phyloP scores from a whole-genome alignment of 1,284 basidiomycete genomes.

The Melampsora larici-populina region DNA sequence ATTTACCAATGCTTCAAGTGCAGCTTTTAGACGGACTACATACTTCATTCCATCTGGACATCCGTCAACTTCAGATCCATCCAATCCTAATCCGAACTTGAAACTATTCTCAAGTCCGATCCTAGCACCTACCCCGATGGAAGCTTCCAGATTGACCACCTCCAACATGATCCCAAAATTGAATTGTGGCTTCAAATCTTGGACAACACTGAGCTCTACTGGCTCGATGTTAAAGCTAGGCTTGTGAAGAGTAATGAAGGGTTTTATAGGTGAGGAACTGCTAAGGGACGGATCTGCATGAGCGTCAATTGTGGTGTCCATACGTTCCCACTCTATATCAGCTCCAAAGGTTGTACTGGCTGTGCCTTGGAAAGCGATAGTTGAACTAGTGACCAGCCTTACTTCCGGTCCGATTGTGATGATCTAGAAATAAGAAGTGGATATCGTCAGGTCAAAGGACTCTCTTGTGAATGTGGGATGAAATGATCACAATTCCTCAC shows the following conservation, averaged over 20 bases:
- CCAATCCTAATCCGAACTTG: neutral
- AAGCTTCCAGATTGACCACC: neutral
- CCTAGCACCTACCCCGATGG: conserved; percentile 25
- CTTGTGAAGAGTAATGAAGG: conserved; percentile 10
- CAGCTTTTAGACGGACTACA: conserved; percentile 4
- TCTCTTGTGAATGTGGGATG: neutral
- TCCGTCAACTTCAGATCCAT: neutral
- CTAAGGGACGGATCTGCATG: neutral
- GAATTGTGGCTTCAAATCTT: conserved; percentile 40
- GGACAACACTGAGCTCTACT: conserved; percentile 11
- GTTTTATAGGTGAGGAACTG: neutral
- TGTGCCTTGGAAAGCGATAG: conserved; percentile 27
- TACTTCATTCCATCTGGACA: conserved; percentile 31
- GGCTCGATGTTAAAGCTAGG: conserved; percentile 24
- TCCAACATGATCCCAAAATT: conserved; percentile 23
- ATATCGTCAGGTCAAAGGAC: neutral
- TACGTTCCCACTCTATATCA: conserved; percentile 22
- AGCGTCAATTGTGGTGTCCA: conserved; percentile 18
- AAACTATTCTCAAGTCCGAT: conserved; percentile 18
- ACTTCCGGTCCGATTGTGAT: conserved; percentile 37
- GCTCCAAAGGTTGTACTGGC: conserved; percentile 26
- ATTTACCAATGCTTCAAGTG: conserved; percentile 20
- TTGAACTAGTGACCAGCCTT: conserved; percentile 17
- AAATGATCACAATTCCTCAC: neutral
- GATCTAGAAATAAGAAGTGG: conserved; percentile 10